Base-by-base conservation (phyloP, 73 alveolate genomes). In the Paramecium sexaurelia region DNA sequence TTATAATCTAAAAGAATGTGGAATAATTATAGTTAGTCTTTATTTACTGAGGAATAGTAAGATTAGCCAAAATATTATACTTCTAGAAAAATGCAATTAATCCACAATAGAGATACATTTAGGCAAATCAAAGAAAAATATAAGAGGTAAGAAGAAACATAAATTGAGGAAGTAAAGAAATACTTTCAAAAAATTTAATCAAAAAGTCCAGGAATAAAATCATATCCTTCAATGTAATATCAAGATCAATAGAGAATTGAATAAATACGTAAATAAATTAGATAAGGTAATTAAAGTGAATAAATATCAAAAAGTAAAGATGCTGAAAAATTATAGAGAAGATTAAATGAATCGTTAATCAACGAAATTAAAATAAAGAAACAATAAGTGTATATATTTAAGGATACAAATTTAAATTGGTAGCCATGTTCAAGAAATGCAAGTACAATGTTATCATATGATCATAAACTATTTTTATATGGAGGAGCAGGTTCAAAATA, bases 371-470 rank as follows among this genome's bases (percentile, higher is more conserved):
- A 6, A 41, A 45, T 45, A 1, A 41, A 39, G 11, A 78, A 40
- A 45, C 75, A 78, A 39, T n/a, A 11, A 20, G 90, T 40, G 1
- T 78, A 78, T 26, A 20, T 55, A 41, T 78, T 41, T 45, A 78
- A 78, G 75, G 36, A 11, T 78, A 69, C 15, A 17, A 27, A 5
- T 69, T 17, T 69, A n/a, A n/a, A n/a, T n/a, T 78, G 90, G 90
- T 73, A 75, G 7, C 90, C 90, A 9, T 41, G 90, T 43, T 39
- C 75, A 37, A 37, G 73, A 3, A 75, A 78, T 40, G 90, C 75
- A 13, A 24, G 61, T 1, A 78, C 90, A 3, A 39, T 78, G 90
- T 73, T 78, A 4, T 11, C 90, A 2, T 78, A 3, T 43, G 90
- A 78, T 45, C n/a, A 75, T 17, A 78, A 78, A 45, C 27, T 78